Conservation (phyloP, 176 grass and related monocot genomes). For the Guadua angustifolia region DNA sequence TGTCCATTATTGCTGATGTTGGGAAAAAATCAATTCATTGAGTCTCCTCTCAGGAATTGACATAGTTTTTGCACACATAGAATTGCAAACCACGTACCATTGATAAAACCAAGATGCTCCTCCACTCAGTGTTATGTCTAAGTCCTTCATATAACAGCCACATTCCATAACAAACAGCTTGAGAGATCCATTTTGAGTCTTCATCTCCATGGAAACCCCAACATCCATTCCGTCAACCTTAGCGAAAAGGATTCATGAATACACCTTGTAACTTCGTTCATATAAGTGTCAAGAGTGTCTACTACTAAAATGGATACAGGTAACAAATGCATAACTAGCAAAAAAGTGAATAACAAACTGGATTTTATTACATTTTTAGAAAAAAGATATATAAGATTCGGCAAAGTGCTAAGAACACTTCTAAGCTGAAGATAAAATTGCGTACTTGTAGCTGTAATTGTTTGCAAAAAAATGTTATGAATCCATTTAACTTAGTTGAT, state of each 20-base stretch:
- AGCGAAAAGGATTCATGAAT: slow-evolving; percentile 51
- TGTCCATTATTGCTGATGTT: neutral
- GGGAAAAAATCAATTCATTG: neutral
- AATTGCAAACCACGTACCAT: slow-evolving; percentile 56
- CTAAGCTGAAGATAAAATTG: neutral
- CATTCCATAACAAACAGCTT: slow-evolving; percentile 65
- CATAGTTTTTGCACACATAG: slow-evolving; percentile 4
- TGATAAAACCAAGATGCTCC: slow-evolving; percentile 98
- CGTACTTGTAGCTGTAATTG: neutral
- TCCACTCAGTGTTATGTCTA: slow-evolving; percentile 72
- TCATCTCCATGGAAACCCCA: slow-evolving; percentile 77
- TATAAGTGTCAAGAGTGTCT: slow-evolving; percentile 34
- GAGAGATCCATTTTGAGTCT: slow-evolving; percentile 85
- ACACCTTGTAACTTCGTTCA: slow-evolving; percentile 29
- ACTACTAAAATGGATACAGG: slow-evolving; percentile 10
- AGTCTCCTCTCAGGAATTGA: neutral
- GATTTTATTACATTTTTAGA: neutral
- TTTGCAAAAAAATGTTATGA: neutral
- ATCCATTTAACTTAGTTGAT: neutral
- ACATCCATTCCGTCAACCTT: slow-evolving; percentile 97
- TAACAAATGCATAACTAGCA: slow-evolving; percentile 9
- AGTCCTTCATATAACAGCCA: slow-evolving; percentile 76
- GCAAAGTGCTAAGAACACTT: slow-evolving; percentile 15
- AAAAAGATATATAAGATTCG: neutral
- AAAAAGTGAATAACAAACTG: neutral